These are phyloP conservation scores for Ochetophila trinervis DNA, from an alignment of 306 rosid genomes.

Conservation along the genomic window DNA sequence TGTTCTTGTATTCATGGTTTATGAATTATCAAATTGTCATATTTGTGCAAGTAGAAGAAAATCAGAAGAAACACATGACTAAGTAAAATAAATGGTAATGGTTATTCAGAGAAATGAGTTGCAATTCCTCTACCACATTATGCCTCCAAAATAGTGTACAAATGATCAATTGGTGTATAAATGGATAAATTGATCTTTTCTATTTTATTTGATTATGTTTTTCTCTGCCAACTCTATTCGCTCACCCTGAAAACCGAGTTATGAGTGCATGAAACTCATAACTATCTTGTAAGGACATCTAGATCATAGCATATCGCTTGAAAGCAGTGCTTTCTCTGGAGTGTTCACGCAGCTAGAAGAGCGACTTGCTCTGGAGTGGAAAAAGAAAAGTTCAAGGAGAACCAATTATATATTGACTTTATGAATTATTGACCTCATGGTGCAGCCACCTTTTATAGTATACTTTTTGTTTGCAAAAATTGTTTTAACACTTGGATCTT, in stretches of 20 bases:
- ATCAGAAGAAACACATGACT: neutral
- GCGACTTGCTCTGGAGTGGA: too few species aligned
- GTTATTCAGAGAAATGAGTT: neutral
- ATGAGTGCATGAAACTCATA: too few species aligned
- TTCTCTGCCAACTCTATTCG: too few species aligned
- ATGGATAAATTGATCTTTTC: neutral
- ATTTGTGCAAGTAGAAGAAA: too few species aligned
- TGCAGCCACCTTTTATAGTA: conserved; percentile 9
- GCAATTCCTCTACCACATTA: neutral
- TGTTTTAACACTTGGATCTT: conserved; percentile 10
- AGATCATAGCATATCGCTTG: too few species aligned
- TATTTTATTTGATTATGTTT: neutral
- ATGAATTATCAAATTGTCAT: neutral
- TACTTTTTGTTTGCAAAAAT: conserved; percentile 6
- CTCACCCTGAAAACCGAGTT: too few species aligned
- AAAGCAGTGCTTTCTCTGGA: too few species aligned
- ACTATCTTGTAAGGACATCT: too few species aligned
- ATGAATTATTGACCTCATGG: neutral
- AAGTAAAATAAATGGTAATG: neutral
- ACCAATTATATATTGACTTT: neutral
- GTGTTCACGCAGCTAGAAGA: too few species aligned
- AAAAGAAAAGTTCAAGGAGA: neutral
- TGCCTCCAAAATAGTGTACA: neutral
- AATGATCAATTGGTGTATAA: neutral
- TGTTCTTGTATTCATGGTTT: neutral